Evolutionary conservation across 164 flowering plant species (phyloP).

Genomic region (Annona squamosa): DNA sequence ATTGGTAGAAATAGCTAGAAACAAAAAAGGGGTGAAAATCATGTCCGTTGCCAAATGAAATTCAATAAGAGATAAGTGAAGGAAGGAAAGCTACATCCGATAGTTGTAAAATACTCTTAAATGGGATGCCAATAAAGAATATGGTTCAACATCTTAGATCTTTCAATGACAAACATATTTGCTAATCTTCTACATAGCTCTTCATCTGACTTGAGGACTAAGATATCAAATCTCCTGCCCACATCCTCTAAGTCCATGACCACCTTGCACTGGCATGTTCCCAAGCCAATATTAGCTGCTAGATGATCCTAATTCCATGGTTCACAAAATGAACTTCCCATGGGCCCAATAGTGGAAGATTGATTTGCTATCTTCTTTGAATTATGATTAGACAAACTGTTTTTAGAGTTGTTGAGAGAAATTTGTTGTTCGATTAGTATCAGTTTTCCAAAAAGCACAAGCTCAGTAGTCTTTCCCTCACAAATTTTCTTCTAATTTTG

Average conservation of each 20-base stretch:
- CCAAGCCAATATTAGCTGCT: slow-evolving; percentile 29
- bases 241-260: slow-evolving; percentile 70
- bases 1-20: slow-evolving; percentile 3
- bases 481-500: slow-evolving; percentile 32
- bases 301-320: slow-evolving; percentile 26
- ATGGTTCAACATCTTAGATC: slow-evolving; percentile 32
- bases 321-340: slow-evolving; percentile 24
- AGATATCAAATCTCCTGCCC: slow-evolving; percentile 73
- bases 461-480: slow-evolving; percentile 42
- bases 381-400: slow-evolving; percentile 34
- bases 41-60: not conserved
- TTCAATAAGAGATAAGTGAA: not conserved
- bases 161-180: slow-evolving; percentile 54
- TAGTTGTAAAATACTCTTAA: slow-evolving; percentile 1
- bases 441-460: slow-evolving; percentile 82
- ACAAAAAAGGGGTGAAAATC: not conserved
- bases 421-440: slow-evolving; percentile 78
- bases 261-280: slow-evolving; percentile 67
- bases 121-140: slow-evolving; percentile 49
- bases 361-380: slow-evolving; percentile 20
- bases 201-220: slow-evolving; percentile 67
- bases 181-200: slow-evolving; percentile 41
- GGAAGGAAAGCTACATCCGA: not conserved
- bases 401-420: slow-evolving; percentile 38
- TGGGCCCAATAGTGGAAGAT: slow-evolving; percentile 21